Conservation (phyloP, 2,329 filamentous ascomycete species). For the Tricladium varicosporioides region DNA sequence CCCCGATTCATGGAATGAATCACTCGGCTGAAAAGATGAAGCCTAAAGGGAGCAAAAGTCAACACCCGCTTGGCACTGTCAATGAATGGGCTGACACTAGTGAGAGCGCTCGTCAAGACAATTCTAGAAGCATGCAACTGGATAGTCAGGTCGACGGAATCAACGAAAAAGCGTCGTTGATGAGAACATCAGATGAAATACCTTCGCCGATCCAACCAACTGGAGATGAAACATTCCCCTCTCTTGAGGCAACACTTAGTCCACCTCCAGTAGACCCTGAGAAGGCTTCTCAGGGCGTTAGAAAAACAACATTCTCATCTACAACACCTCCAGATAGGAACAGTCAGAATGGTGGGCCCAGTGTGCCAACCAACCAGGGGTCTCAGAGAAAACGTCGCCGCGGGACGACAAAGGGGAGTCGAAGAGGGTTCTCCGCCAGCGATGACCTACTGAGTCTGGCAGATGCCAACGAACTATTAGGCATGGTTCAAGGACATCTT, state of each 20-base stretch:
- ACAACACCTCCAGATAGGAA: slow-evolving; percentile 20
- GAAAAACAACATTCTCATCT: slow-evolving; percentile 56
- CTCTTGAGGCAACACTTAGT: slow-evolving; percentile 38
- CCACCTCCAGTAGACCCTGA: slow-evolving; percentile 26
- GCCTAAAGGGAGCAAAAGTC: slow-evolving; percentile 12
- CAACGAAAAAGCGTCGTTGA: slow-evolving; percentile 25
- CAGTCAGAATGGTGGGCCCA: background rate
- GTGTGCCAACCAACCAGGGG: slow-evolving; percentile 25
- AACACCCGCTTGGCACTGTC: slow-evolving; percentile 27
- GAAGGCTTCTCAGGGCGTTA: slow-evolving; percentile 37
- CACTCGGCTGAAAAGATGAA: slow-evolving; percentile 28
- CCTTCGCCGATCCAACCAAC: slow-evolving; percentile 43
- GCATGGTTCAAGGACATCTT: slow-evolving; percentile 80
- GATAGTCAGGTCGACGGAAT: slow-evolving; percentile 24
- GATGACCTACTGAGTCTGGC: slow-evolving; percentile 75
- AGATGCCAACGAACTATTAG: slow-evolving; percentile 79
- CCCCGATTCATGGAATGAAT: slow-evolving; percentile 17
- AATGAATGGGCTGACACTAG: slow-evolving; percentile 29
- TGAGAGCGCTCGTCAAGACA: slow-evolving; percentile 17
- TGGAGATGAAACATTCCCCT: slow-evolving; percentile 47
- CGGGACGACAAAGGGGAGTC: slow-evolving; percentile 63
- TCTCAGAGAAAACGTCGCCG: slow-evolving; percentile 63
- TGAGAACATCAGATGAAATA: slow-evolving; percentile 33
- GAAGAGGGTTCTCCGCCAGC: slow-evolving; percentile 57
- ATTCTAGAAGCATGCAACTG: slow-evolving; percentile 13